These are phyloP conservation scores for Salix viminalis DNA, from an alignment of 345 rosid species.

Conservation along the genomic window DNA sequence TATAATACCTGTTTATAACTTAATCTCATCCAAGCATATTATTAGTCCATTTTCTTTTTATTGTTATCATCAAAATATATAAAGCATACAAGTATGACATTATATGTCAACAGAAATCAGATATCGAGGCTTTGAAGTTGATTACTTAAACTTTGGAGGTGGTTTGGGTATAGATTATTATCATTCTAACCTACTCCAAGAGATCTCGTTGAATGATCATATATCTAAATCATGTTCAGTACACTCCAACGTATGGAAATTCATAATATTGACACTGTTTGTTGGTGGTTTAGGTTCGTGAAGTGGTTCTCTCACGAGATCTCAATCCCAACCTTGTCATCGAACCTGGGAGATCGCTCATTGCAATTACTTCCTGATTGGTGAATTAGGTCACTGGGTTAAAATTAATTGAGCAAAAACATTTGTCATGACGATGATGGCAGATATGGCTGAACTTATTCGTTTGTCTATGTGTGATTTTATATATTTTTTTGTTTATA, in stretches of 20 bases:
- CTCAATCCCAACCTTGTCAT: slow-evolving; percentile 59
- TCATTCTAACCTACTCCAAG: slow-evolving; percentile 84
- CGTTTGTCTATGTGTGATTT: no score
- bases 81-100: no score
- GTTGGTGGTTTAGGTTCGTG: slow-evolving; percentile 56
- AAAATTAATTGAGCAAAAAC: slow-evolving; percentile 90
- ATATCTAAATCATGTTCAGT: slow-evolving; percentile 10
- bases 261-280: background rate
- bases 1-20: no score
- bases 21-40: no score
- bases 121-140: slow-evolving; percentile 80
- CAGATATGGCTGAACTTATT: slow-evolving; percentile 91
- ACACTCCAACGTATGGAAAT: background rate
- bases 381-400: slow-evolving; percentile 93
- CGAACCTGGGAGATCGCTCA: slow-evolving; percentile 95
- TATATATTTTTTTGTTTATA: no score
- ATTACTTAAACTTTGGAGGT: slow-evolving; percentile 93
- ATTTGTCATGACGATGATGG: slow-evolving; percentile 93
- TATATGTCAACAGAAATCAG: no score
- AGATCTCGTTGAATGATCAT: slow-evolving; percentile 69
- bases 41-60: no score
- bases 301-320: slow-evolving; percentile 68
- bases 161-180: slow-evolving; percentile 96
- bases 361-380: slow-evolving; percentile 65
- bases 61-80: no score